Evolutionary conservation across 2,329 filamentous ascomycete genomes (phyloP), one percentile per base, ranked within the genome.

Genomic region (Pseudocercospora ulei): DNA sequence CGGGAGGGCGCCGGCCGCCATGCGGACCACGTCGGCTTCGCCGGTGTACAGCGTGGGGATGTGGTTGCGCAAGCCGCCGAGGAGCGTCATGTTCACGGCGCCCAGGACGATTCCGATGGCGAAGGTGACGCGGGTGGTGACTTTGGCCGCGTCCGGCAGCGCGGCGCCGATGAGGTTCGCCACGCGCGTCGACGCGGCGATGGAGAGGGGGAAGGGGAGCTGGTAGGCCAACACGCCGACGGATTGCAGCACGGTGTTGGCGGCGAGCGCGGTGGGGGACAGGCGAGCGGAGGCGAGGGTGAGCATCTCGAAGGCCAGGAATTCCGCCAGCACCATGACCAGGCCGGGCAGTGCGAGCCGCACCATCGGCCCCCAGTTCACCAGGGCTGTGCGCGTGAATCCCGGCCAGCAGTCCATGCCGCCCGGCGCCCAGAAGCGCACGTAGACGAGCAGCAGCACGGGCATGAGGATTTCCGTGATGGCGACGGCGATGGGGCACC

Each of bases 251-350:
- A 95, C 78, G 20, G 82, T 87, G 61, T 98, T 87, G 0, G 90
- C 87, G 0, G 88, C 88, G 1, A 96, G 73, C 45, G 80, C 76
- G 11, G 78, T 78, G 1, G 82, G 76, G 9, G 82, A 82, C 41
- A 95, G 78, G 52, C 82, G 83, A 35, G 80, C 83, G 0, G 83
- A 75, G 5, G 78, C 76, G n/a, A 95, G 69, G 0, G 86, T 94
- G 46, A 94, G 68, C 33, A 94, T 76, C 60, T 96, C 88, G 59
- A 96, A 96, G 9, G 56, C 56, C 7, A 95, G 72, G 65, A 83
- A 93, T 60, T 96, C 88, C 3, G 88, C 86, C 59, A 92, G 78
- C 1, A 96, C 81, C 87, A 95, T 95, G 49, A 94, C 67, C 59
- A 96, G 77, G 1, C 88, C 88, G 0, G 88, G 87, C 7, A 95